Evolutionary conservation across 495 filamentous ascomycete genomes (phyloP).

Genomic region (Hypomontagnella submonticulosa): DNA sequence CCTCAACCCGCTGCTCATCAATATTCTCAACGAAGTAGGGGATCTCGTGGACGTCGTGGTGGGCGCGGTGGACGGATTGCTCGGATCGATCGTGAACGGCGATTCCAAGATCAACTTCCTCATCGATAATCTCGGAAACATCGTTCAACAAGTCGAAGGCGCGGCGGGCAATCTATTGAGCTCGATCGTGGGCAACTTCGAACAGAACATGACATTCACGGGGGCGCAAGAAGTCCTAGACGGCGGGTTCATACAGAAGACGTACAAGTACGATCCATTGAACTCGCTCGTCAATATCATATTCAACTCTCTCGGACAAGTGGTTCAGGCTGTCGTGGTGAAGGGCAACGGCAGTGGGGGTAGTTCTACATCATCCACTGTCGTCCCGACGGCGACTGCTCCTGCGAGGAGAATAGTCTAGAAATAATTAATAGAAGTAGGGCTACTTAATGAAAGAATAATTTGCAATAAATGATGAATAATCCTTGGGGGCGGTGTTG

Average conservation of each 20-base stretch:
- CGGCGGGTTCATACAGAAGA: slow-evolving; percentile 64
- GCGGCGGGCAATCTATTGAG: slow-evolving; percentile 51
- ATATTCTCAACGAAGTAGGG: slow-evolving; percentile 62
- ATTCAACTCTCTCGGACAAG: slow-evolving; percentile 64
- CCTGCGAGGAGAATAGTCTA: slow-evolving; percentile 7
- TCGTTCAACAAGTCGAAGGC: slow-evolving; percentile 63
- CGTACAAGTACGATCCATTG: slow-evolving; percentile 62
- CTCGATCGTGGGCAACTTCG: slow-evolving; percentile 65
- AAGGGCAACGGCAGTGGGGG: slow-evolving; percentile 23
- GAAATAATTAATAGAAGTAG: not conserved
- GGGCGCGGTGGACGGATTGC: slow-evolving; percentile 64
- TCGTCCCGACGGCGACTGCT: slow-evolving; percentile 4
- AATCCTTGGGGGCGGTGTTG: too few relatives aligned
- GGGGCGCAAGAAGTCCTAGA: slow-evolving; percentile 56
- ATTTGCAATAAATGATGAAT: too few relatives aligned
- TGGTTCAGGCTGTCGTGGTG: slow-evolving; percentile 65
- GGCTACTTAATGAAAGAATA: too few relatives aligned
- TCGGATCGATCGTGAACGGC: slow-evolving; percentile 64
- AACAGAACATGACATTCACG: slow-evolving; percentile 67
- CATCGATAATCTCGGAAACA: slow-evolving; percentile 69
- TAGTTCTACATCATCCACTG: slow-evolving; percentile 18
- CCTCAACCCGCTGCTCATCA: slow-evolving; percentile 67
- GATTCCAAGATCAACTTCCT: slow-evolving; percentile 63
- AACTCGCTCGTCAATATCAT: slow-evolving; percentile 68
- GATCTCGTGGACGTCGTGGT: slow-evolving; percentile 60